These are phyloP conservation scores for Termitomyces sp. DNA, from an alignment of 768 basidiomycete genomes.

Conservation along the genomic window DNA sequence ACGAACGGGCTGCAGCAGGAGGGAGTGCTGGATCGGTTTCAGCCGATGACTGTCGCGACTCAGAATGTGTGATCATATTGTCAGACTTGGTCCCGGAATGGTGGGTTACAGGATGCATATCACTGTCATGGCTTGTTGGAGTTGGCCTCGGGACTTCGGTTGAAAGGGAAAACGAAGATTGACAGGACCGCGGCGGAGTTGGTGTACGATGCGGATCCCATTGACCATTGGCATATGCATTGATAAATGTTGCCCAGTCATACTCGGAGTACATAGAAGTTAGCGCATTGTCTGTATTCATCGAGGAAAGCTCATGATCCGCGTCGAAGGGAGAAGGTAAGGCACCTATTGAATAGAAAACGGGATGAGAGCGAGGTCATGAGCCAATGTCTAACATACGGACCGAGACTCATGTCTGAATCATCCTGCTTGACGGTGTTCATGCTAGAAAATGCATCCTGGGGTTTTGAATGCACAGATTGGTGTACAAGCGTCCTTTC, in stretches of 20 bases:
- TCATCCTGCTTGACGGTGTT: conserved; percentile 22
- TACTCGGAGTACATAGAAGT: conserved; percentile 21
- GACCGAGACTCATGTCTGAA: conserved; percentile 17
- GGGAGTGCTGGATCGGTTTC: not conserved
- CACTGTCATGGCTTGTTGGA: not conserved
- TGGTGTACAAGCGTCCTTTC: not conserved
- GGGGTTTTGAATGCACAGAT: not conserved
- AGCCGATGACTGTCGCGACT: not conserved
- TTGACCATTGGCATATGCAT: conserved; percentile 68
- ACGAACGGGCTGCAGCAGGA: conserved; percentile 3
- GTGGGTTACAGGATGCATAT: not conserved
- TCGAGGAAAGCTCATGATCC: conserved; percentile 2
- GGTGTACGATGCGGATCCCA: conserved; percentile 79
- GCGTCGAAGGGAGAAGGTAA: conserved; percentile 17
- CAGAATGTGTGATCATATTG: not conserved
- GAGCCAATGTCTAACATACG: conserved; percentile 5
- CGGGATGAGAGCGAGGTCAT: not conserved
- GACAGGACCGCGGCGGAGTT: conserved; percentile 39
- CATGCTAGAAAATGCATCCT: conserved; percentile 14
- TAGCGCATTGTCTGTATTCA: not conserved
- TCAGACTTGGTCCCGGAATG: not conserved
- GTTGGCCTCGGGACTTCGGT: not conserved
- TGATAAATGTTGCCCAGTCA: conserved; percentile 75
- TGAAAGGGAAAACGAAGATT: conserved; percentile 5
- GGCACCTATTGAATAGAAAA: conserved; percentile 9